These are phyloP conservation scores for Heliamphora pulchella DNA, from an alignment of 179 eudicot genomes.

Conservation along the genomic window DNA sequence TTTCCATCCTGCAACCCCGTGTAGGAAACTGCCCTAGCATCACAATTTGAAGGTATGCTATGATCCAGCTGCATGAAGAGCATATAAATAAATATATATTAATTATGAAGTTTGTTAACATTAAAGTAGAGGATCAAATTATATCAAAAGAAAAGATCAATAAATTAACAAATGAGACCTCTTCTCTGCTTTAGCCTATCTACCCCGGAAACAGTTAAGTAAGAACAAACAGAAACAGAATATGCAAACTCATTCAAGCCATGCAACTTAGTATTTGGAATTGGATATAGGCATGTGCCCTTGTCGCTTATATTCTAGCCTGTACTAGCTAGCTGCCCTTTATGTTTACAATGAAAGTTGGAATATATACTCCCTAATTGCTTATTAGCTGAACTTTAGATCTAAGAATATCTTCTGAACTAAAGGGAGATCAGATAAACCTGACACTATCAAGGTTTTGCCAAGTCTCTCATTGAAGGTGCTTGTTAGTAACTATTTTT, in stretches of 20 bases:
- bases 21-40: conserved; percentile 39
- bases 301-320: too few relatives aligned
- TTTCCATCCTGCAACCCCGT: conserved; percentile 55
- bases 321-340: too few relatives aligned
- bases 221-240: not conserved
- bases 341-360: not conserved
- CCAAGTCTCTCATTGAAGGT: not conserved
- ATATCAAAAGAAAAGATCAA: not conserved
- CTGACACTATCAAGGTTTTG: not conserved
- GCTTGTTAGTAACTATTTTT: too few relatives aligned
- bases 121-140: not conserved
- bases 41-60: conserved; percentile 44
- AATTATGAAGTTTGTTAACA: not conserved
- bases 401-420: not conserved
- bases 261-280: not conserved
- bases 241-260: not conserved
- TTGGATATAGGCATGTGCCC: not conserved
- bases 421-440: conserved; percentile 1
- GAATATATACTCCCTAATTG: not conserved
- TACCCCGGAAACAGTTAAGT: not conserved
- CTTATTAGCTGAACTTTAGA: not conserved
- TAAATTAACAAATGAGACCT: not conserved
- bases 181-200: not conserved
- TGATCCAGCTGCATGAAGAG: conserved; percentile 62
- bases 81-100: not conserved